A percentile compares a stretch with the other conserved stretches of the same genome.
Evolutionary conservation across 768 basidiomycete species (phyloP).

Genomic region (Lactarius akahatsu): DNA sequence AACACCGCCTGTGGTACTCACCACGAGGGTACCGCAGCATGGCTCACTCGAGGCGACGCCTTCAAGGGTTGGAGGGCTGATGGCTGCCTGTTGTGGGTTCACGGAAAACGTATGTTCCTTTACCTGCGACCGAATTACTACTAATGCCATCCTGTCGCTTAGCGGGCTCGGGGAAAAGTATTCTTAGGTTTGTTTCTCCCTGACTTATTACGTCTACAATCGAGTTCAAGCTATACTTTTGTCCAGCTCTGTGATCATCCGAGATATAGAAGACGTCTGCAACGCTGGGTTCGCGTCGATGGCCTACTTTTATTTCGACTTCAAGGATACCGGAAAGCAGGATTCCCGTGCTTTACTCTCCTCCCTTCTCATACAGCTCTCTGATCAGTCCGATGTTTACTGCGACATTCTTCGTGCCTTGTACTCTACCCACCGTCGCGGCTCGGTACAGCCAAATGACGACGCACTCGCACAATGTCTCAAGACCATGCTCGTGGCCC

Average conservation of each 20-base stretch:
- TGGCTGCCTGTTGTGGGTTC: conserved; percentile 2
- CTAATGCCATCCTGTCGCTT: background rate
- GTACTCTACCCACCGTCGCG: background rate
- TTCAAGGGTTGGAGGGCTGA: background rate
- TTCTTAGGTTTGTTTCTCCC: background rate
- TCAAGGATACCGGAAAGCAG: background rate
- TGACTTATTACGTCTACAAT: background rate
- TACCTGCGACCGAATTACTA: too few species aligned
- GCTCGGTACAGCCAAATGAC: conserved; percentile 2
- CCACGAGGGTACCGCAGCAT: background rate
- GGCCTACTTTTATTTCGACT: background rate
- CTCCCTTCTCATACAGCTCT: conserved; percentile 5
- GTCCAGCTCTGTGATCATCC: conserved; percentile 7
- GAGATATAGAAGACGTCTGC: background rate
- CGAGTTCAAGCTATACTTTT: background rate
- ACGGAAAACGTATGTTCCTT: conserved; percentile 3
- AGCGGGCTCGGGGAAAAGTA: conserved; percentile 20
- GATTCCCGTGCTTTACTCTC: background rate
- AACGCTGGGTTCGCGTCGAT: background rate
- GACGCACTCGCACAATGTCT: conserved; percentile 1
- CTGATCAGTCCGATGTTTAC: background rate
- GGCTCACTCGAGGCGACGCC: background rate
- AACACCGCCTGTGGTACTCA: background rate
- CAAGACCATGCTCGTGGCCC: background rate
- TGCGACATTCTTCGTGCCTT: background rate